Percentiles rank a stretch among this genome's conserved stretches.
Evolutionary conservation across 805 yeast species (phyloP).

Genomic region (Spathaspora sp.): DNA sequence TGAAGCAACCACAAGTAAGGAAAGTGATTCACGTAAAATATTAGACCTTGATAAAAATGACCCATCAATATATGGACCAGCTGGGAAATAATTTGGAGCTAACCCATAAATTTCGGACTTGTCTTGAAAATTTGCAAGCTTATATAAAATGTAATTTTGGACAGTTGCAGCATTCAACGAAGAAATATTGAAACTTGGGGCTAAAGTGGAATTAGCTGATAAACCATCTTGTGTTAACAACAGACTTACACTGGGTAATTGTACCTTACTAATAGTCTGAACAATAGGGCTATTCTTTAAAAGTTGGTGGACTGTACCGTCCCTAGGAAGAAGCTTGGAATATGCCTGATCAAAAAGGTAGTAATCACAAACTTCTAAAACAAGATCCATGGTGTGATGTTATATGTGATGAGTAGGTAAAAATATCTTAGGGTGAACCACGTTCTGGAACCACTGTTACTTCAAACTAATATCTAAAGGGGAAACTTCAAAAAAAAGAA

Average conservation of each 20-base stretch:
- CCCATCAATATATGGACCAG: constrained; percentile 53
- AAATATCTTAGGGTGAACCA: background rate
- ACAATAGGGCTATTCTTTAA: constrained; percentile 6
- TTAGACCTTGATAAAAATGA: constrained; percentile 74
- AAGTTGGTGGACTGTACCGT: constrained; percentile 13
- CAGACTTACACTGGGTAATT: background rate
- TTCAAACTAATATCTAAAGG: background rate
- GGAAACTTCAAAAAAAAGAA: background rate
- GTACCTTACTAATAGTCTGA: constrained; percentile 1
- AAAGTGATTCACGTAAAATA: constrained; percentile 62
- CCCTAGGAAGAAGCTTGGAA: constrained; percentile 49
- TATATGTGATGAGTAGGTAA: background rate
- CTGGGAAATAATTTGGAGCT: constrained; percentile 54
- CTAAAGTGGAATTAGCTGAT: background rate
- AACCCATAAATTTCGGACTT: constrained; percentile 54
- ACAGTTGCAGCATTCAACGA: constrained; percentile 3
- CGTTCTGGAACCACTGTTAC: background rate
- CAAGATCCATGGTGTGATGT: constrained; percentile 71
- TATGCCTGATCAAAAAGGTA: constrained; percentile 71
- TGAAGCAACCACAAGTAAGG: constrained; percentile 66
- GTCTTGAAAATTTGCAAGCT: constrained; percentile 21
- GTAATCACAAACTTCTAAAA: constrained; percentile 75
- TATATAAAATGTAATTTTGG: constrained; percentile 3
- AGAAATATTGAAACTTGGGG: background rate
- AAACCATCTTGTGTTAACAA: background rate